Evolutionary conservation across 495 filamentous ascomycete genomes (phyloP).

Genomic region (Podospora pseudoanserina): DNA sequence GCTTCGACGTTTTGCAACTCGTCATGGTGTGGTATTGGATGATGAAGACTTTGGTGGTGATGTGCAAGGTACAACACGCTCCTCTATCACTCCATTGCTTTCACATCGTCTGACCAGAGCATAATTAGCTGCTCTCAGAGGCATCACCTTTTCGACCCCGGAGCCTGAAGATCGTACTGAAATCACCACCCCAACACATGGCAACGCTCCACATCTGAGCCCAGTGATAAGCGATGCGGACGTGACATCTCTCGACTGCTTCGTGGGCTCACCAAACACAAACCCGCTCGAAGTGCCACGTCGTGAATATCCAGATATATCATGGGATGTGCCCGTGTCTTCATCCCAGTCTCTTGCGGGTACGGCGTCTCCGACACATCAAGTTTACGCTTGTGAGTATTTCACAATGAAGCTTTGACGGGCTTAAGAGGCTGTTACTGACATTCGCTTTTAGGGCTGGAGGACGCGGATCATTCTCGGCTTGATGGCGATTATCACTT

Average conservation of each 20-base stretch:
- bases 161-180: background rate
- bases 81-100: background rate
- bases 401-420: background rate
- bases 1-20: slow-evolving; percentile 22
- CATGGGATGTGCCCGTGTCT: background rate
- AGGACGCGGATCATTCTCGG: background rate
- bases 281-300: too few relatives aligned
- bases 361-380: background rate
- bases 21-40: slow-evolving; percentile 3
- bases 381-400: background rate
- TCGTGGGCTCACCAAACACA: background rate
- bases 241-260: background rate
- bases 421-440: background rate
- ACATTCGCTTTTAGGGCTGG: background rate
- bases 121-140: background rate
- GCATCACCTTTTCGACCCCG: background rate
- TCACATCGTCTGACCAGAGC: background rate
- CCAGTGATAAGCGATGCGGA: background rate
- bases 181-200: background rate
- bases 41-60: background rate
- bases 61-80: background rate
- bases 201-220: background rate
- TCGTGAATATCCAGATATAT: background rate
- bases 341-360: background rate
- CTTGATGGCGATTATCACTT: background rate